Evolutionary conservation across 805 yeast species (phyloP).

Genomic region (Helenozyma baotianmanensis): DNA sequence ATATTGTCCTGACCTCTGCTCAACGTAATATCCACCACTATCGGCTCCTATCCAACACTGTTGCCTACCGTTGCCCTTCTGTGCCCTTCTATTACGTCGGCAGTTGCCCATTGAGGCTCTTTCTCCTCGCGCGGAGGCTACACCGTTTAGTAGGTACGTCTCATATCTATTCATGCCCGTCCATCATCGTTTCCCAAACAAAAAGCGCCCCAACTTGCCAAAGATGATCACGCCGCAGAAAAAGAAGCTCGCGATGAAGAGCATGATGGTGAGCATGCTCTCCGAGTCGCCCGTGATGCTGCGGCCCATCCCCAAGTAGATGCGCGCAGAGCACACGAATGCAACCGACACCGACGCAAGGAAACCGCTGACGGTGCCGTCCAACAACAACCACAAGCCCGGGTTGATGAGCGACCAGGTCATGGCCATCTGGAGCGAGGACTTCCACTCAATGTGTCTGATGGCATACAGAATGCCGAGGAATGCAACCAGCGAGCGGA

Average conservation of each 20-base stretch:
- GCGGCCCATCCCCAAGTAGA: slow-evolving; percentile 26
- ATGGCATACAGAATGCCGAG: slow-evolving; percentile 70
- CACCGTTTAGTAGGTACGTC: too few relatives aligned
- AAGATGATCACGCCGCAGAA: slow-evolving; percentile 62
- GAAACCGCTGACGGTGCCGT: slow-evolving; percentile 54
- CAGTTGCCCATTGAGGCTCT: too few relatives aligned
- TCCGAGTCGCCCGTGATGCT: slow-evolving; percentile 17
- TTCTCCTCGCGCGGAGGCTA: too few relatives aligned
- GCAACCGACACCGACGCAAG: slow-evolving; percentile 34
- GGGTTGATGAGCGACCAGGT: slow-evolving; percentile 62
- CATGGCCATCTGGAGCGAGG: slow-evolving; percentile 58
- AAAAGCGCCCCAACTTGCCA: slow-evolving; percentile 63
- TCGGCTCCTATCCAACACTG: too few relatives aligned
- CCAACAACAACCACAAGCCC: slow-evolving; percentile 62
- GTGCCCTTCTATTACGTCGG: too few relatives aligned
- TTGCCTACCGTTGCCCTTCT: too few relatives aligned
- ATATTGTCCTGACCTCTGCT: too few relatives aligned
- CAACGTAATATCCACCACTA: too few relatives aligned
- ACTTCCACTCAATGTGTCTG: slow-evolving; percentile 64
- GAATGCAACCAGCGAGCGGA: slow-evolving; percentile 51
- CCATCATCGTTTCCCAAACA: slow-evolving; percentile 24
- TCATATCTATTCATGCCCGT: too few relatives aligned
- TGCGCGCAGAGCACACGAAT: slow-evolving; percentile 24
- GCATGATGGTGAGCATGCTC: slow-evolving; percentile 38
- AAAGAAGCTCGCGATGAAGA: slow-evolving; percentile 60